Base-by-base conservation (phyloP, 1,284 basidiomycete species). In the Inonotus obliquus region DNA sequence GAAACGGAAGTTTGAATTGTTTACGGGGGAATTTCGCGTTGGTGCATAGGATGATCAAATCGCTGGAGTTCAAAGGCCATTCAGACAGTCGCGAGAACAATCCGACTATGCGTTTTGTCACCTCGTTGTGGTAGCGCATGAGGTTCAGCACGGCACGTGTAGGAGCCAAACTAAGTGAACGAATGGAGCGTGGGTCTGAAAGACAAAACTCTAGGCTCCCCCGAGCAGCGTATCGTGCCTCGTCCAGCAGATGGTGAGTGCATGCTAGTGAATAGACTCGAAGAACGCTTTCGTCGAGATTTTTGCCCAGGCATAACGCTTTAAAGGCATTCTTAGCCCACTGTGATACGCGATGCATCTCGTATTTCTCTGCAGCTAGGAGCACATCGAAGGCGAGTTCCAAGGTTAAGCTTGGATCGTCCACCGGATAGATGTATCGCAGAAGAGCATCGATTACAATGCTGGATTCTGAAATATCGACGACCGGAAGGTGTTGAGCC, bases 391-490 rank as follows among this genome's bases (percentile, higher is more conserved):
- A 52, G 6, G 29, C 29, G 0, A 52, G 17, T 19, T 52, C 51
- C 14, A 52, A 25, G 14, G 51, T 17, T 19, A 52, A 52, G 11
- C 9, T 17, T 25, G 27, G 74, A 75, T 35, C 68, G 58, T 69
- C 65, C 39, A 71, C 57, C 4, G 76, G 76, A 60, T 77, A 78
- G 53, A 88, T 70, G 67, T 83, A 80, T 23, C 77, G 79, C 39
- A 90, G 73, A 25, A 89, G 73, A 6, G 72, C 69, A 48, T 81
- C 76, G 1, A 89, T 64, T 5, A 74, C 74, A 5, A 69, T 65
- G 9, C 71, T 71, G 29, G 73, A 59, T 68, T 90, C 88, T 2
- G 82, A 76, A 13, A 87, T 74, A 4, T 83, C 79, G 45, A 89
- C 76, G 55, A 79, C 66, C 7, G 84, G 83, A n/a, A 54, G 13